phyloP scores from a whole-genome alignment of 202 grass and related monocot genomes.

The Elaeis oleifera region DNA sequence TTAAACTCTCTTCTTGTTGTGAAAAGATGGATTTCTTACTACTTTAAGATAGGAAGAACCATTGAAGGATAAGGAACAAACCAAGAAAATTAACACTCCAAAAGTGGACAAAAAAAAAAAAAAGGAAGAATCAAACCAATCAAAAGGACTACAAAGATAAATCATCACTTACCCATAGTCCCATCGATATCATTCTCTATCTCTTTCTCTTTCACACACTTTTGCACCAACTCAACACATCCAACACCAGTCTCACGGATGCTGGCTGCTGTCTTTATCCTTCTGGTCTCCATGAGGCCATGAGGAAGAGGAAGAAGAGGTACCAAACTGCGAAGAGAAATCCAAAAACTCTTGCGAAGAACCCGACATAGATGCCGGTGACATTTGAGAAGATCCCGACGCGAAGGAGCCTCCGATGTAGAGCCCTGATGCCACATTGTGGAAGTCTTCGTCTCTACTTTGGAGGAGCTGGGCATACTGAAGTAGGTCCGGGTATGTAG shows the following conservation, averaged over 20 bases:
- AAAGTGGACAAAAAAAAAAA: neutral
- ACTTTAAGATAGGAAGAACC: no score
- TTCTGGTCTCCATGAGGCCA: neutral
- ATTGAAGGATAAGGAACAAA: no score
- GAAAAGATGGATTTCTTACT: no score
- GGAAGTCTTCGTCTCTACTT: conserved; percentile 1
- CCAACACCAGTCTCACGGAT: neutral
- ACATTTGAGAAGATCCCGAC: neutral
- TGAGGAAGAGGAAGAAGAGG: conserved; percentile 6
- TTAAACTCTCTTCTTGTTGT: no score
- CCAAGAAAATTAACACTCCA: neutral
- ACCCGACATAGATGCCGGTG: neutral
- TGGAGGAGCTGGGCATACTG: conserved; percentile 8
- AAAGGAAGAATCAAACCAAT: neutral
- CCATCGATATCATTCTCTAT: neutral
- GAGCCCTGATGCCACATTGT: neutral
- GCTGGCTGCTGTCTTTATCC: neutral
- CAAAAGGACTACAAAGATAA: neutral
- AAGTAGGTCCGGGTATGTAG: neutral
- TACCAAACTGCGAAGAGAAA: conserved; percentile 6
- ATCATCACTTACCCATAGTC: neutral
- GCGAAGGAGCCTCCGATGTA: neutral
- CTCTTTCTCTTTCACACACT: neutral
- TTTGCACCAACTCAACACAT: conserved; percentile 1
- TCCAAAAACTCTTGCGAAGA: neutral